Conservation (phyloP, 2,329 filamentous ascomycete genomes). For the Penicillium palitans region DNA sequence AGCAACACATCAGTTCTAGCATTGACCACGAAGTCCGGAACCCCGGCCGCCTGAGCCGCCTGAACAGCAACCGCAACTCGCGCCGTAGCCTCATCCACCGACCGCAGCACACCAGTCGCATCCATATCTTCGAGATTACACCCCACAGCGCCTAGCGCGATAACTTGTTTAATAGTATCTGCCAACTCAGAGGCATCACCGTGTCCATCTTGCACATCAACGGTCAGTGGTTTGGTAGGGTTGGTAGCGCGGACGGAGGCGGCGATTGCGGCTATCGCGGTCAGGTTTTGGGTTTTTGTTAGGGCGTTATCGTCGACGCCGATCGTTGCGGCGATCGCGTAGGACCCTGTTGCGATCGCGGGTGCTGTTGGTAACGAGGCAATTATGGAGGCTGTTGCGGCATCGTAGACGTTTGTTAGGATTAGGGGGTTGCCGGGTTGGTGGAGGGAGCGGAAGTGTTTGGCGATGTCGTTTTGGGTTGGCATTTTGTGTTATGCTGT, state of each 20-base stretch:
- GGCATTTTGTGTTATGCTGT: not conserved
- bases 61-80: slow-evolving; percentile 44
- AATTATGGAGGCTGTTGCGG: slow-evolving; percentile 50
- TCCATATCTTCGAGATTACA: slow-evolving; percentile 61
- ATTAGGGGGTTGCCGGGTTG: slow-evolving; percentile 53
- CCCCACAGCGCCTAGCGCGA: slow-evolving; percentile 57
- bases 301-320: slow-evolving; percentile 53
- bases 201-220: slow-evolving; percentile 64
- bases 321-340: slow-evolving; percentile 50
- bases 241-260: slow-evolving; percentile 46
- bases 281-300: slow-evolving; percentile 53
- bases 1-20: slow-evolving; percentile 56
- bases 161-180: slow-evolving; percentile 44
- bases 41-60: slow-evolving; percentile 47
- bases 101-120: slow-evolving; percentile 40
- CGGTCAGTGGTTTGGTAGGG: slow-evolving; percentile 43
- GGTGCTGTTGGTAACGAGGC: slow-evolving; percentile 36
- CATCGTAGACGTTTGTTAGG: slow-evolving; percentile 59
- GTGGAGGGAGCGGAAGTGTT: slow-evolving; percentile 49
- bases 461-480: slow-evolving; percentile 10
- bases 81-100: slow-evolving; percentile 49
- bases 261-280: slow-evolving; percentile 49
- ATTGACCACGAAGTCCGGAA: slow-evolving; percentile 59
- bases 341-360: slow-evolving; percentile 55
- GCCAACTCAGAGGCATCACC: slow-evolving; percentile 47